Evolutionary conservation across 805 yeast species (phyloP).

Genomic region (Cyberlindnera euphorbiae): DNA sequence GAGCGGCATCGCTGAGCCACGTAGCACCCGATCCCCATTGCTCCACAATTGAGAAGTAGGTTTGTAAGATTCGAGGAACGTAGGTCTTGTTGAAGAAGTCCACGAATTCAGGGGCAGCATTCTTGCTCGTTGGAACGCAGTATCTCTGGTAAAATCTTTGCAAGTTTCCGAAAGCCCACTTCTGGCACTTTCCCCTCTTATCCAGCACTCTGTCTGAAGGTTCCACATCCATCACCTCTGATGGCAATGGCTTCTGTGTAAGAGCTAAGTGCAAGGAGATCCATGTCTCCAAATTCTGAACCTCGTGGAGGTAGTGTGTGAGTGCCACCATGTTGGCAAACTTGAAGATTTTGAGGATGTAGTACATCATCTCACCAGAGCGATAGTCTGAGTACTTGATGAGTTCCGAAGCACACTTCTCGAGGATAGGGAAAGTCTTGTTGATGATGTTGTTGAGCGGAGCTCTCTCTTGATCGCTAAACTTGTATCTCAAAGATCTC

Average conservation of each 20-base stretch:
- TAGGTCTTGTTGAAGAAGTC: slow-evolving; percentile 48
- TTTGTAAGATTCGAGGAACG: slow-evolving; percentile 66
- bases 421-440: slow-evolving; percentile 52
- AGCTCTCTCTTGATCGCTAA: slow-evolving; percentile 46
- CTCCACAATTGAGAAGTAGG: slow-evolving; percentile 47
- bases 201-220: slow-evolving; percentile 42
- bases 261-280: slow-evolving; percentile 59
- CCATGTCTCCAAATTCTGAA: slow-evolving; percentile 47
- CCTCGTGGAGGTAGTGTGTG: slow-evolving; percentile 44
- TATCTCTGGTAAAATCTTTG: slow-evolving; percentile 66
- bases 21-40: slow-evolving; percentile 32
- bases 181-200: slow-evolving; percentile 65
- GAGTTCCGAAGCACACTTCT: slow-evolving; percentile 43
- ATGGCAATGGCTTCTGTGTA: slow-evolving; percentile 51
- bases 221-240: slow-evolving; percentile 42
- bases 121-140: slow-evolving; percentile 31
- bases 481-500: slow-evolving; percentile 53
- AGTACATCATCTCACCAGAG: slow-evolving; percentile 47
- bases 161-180: slow-evolving; percentile 85
- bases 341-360: slow-evolving; percentile 62
- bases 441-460: slow-evolving; percentile 43
- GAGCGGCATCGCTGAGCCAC: slow-evolving; percentile 64
- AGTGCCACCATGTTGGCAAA: slow-evolving; percentile 55
- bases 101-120: slow-evolving; percentile 45
- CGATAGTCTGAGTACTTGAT: slow-evolving; percentile 28